Percentiles rank a stretch among this genome's conserved stretches.
These are phyloP conservation scores for Metarhizium guizhouense DNA, from an alignment of 2,329 filamentous ascomycete genomes.

Conservation along the genomic window DNA sequence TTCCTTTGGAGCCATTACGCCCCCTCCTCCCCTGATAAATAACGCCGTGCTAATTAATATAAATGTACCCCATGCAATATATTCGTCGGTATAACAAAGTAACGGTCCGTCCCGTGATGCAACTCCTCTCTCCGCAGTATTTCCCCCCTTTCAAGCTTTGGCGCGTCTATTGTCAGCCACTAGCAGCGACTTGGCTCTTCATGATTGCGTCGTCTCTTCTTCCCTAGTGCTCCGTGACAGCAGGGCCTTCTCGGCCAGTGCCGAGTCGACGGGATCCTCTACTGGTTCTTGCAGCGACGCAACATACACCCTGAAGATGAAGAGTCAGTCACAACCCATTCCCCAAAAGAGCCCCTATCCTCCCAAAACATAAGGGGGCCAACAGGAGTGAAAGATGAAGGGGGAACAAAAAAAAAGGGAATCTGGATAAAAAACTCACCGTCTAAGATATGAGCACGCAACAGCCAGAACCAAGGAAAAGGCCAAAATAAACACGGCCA, in stretches of 20 bases:
- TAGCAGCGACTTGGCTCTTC: background rate
- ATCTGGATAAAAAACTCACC: constrained; percentile 6
- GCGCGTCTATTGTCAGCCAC: background rate
- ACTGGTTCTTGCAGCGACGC: background rate
- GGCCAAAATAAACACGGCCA: constrained; percentile 11
- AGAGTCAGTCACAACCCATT: background rate
- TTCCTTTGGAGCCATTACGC: background rate
- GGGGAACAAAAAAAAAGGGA: background rate
- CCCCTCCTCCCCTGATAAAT: background rate
- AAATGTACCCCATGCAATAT: background rate
- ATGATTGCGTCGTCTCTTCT: background rate
- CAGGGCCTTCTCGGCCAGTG: constrained; percentile 1
- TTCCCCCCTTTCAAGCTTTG: background rate
- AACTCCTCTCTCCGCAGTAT: background rate
- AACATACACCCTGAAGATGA: background rate
- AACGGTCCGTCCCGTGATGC: background rate
- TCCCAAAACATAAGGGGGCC: background rate
- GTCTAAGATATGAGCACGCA: constrained; percentile 9
- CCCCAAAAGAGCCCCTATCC: too few species aligned
- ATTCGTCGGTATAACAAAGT: background rate
- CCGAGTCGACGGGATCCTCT: background rate
- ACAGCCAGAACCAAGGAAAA: constrained; percentile 10
- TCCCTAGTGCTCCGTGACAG: background rate
- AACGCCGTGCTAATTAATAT: constrained; percentile 1
- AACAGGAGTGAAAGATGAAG: background rate